Base-by-base conservation (phyloP, 768 basidiomycete genomes). In the Mycena pura region DNA sequence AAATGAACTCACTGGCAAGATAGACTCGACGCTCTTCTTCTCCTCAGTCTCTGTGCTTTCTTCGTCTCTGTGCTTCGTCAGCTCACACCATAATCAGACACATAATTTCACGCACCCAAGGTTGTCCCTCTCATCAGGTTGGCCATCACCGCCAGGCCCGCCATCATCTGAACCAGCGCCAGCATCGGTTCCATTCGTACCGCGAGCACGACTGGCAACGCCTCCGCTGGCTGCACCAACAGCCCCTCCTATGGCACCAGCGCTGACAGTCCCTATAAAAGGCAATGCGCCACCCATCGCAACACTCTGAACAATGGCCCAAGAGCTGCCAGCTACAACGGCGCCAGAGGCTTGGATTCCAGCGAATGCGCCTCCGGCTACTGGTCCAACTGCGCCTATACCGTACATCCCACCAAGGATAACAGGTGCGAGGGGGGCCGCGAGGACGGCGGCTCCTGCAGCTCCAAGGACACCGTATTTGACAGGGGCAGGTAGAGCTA, bases 231-330 rank as follows among this genome's bases (percentile, higher is more conserved):
- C 45, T 47, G 28, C 28, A 47, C 50, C 50, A 40, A 52, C 50
- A 40, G 51, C 39, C 51, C 51, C 51, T 41, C 51, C 51, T 41
- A 53, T 53, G 51, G 51, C 51, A 53, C 51, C 51, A 43, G 51
- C 51, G 51, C 51, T 43, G 39, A 53, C 51, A 40, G 40, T 43
- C 39, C 51, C 51, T 53, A 53, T 53, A 19, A 43, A 13, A 43
- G 51, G 51, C 39, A 53, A 40, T 41, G 40, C 51, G 17, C 51
- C 51, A 31, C 51, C 51, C 51, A 53, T 53, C 51, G 39, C 51
- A 53, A 53, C 40, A 40, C 50, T 52, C 38, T 52, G 50, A 52
- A 52, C 27, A 40, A 52, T 39, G 38, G 50, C 50, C 50, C 50
- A 52, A 40, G 50, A 52, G 27, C 50, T 52, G 50, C 50, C 50